Evolutionary conservation across 371 early-diverging fungal genomes (phyloP), one percentile per base, ranked within the genome.

Genomic region (Mortierella sp.): DNA sequence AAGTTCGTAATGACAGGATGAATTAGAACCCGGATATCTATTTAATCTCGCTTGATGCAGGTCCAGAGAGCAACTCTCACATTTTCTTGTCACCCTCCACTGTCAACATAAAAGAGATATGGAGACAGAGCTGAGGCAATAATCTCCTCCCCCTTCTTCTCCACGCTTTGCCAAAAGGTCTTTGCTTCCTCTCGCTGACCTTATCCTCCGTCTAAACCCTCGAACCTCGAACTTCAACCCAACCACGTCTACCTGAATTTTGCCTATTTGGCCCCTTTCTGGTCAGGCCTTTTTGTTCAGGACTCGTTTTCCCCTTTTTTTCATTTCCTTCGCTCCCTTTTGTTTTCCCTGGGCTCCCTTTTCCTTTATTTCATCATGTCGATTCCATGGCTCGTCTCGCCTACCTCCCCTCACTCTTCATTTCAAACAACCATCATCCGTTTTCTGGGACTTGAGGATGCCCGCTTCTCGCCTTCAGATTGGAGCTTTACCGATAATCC

Each of bases 401-500:
- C 51, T 7, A 43, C 15, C 0, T 24, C 23, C 26, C 3, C 48
- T 31, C 34, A 46, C 15, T 27, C 52, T 12, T 59, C 49, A 6
- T 17, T 52, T 5, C 56, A 56, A 44, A 21, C 52, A 8, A 41
- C 53, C 17, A 23, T 56, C 15, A 48, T 64, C n/a, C 17, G 32
- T 26, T 60, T 64, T 17, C 21, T 76, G n/a, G 78, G 78, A 14
- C 46, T 60, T 21, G 37, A 39, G 12, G 78, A 76, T 30, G 63
- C 64, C 5, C 60, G 70, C 7, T 53, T 76, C 30, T 21, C 34
- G 8, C 70, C 63, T 6, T 49, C 61, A 6, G 70, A 76, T 62
- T 76, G 60, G 75, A 56, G 58, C 30, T 55, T 76, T 28, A 39
- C 49, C 15, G 23, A 42, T 23, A 76, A 76, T 12, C 78, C 78